Percentiles rank a stretch among this genome's conserved stretches.
Conservation (phyloP, 352 stramenopile species). For the Phytophthora melonis region DNA sequence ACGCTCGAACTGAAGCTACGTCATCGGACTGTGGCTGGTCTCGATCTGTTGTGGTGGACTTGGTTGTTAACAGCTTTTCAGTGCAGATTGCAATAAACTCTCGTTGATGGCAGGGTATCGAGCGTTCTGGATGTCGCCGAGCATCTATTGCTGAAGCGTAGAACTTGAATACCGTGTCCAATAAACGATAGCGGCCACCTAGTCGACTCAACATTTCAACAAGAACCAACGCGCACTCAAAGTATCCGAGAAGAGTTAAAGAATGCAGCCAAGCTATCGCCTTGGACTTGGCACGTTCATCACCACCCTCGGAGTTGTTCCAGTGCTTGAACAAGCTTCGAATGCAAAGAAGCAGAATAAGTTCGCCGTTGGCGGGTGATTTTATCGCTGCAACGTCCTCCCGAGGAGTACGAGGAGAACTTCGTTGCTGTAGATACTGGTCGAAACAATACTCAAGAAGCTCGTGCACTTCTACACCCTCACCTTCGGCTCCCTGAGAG, state of each 20-base stretch:
- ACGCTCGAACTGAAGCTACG: constrained; percentile 13
- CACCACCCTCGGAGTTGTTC: not conserved
- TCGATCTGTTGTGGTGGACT: not conserved
- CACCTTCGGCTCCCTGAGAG: not conserved
- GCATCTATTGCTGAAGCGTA: constrained; percentile 10
- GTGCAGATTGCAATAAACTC: constrained; percentile 31
- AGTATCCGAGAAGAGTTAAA: constrained; percentile 28
- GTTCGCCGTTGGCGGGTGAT: constrained; percentile 1
- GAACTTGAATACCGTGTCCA: constrained; percentile 38
- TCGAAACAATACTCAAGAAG: constrained; percentile 32
- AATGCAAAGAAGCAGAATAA: constrained; percentile 22
- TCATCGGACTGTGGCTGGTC: not conserved
- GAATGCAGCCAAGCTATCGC: constrained; percentile 28
- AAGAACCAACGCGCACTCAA: constrained; percentile 40
- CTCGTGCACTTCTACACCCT: not conserved
- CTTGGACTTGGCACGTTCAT: constrained; percentile 6
- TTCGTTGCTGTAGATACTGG: constrained; percentile 10
- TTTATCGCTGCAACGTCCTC: not conserved
- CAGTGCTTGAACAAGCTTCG: constrained; percentile 20
- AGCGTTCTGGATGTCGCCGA: constrained; percentile 2
- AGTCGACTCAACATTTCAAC: constrained; percentile 21
- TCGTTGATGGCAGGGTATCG: constrained; percentile 7
- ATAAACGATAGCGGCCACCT: not conserved
- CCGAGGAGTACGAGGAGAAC: not conserved
- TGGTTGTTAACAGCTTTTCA: constrained; percentile 33